Conservation (phyloP, 352 stramenopile genomes). For the Globisporangium cystogenes region DNA sequence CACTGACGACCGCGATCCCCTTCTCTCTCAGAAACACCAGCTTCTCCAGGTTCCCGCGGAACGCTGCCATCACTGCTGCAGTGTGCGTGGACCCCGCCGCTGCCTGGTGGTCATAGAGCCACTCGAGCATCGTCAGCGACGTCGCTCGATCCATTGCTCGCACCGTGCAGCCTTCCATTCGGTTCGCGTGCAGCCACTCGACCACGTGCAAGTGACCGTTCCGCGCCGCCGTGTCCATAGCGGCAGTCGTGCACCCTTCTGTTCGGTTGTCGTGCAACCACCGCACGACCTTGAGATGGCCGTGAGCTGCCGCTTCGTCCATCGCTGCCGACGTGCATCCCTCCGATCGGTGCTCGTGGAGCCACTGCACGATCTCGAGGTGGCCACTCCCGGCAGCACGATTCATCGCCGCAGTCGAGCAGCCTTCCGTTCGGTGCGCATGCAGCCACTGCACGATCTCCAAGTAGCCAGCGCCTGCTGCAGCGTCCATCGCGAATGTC, state of each 20-base stretch:
- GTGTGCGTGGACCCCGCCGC: too few relatives aligned
- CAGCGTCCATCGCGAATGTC: not conserved
- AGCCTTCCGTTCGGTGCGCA: slow-evolving; percentile 1
- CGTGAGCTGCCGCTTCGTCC: not conserved
- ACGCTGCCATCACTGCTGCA: too few relatives aligned
- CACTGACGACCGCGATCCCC: too few relatives aligned
- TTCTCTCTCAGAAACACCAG: too few relatives aligned
- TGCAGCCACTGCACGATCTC: slow-evolving; percentile 5
- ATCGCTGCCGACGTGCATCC: not conserved
- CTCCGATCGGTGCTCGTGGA: not conserved
- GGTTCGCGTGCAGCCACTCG: too few relatives aligned
- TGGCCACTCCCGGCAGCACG: not conserved
- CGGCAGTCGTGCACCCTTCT: not conserved
- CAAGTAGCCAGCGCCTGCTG: not conserved
- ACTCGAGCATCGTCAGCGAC: too few relatives aligned
- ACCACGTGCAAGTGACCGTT: too few relatives aligned
- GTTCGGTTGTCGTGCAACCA: slow-evolving; percentile 1
- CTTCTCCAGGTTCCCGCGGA: too few relatives aligned
- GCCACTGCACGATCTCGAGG: slow-evolving; percentile 1
- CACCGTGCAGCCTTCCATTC: too few relatives aligned
- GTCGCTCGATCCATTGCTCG: too few relatives aligned
- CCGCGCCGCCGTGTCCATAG: not conserved
- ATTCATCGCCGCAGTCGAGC: not conserved
- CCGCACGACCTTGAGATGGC: slow-evolving; percentile 1
- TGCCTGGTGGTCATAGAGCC: too few relatives aligned